Percentiles rank a stretch among this genome's conserved stretches.
phyloP scores from a whole-genome alignment of 1,284 basidiomycete genomes.

The Polyporus tsugae region DNA sequence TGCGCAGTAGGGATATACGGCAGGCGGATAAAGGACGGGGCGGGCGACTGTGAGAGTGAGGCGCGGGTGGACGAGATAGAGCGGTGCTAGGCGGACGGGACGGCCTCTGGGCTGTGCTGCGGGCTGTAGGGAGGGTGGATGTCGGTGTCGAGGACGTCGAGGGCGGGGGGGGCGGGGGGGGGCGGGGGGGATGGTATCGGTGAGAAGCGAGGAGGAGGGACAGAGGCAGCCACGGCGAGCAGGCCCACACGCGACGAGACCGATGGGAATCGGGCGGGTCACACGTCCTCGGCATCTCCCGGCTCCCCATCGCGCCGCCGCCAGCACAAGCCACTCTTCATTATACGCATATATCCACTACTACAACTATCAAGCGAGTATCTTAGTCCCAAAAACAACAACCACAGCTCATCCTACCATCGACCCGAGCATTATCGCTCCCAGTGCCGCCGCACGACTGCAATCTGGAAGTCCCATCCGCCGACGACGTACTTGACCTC shows the following conservation, averaged over 20 bases:
- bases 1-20: slow-evolving; percentile 29
- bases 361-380: neutral
- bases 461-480: slow-evolving; percentile 85
- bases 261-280: slow-evolving; percentile 31
- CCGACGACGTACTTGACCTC: slow-evolving; percentile 82
- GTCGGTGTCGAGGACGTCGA: slow-evolving; percentile 8
- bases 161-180: slow-evolving; percentile 15
- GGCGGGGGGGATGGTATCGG: slow-evolving; percentile 34
- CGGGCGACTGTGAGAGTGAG: slow-evolving; percentile 7
- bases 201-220: slow-evolving; percentile 31
- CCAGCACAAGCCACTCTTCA: neutral
- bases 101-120: slow-evolving; percentile 20
- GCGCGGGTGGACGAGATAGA: slow-evolving; percentile 23
- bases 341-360: slow-evolving; percentile 5
- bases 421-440: neutral
- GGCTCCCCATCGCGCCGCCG: neutral
- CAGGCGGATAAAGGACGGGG: slow-evolving; percentile 9
- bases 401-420: slow-evolving; percentile 39
- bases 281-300: slow-evolving; percentile 27
- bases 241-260: slow-evolving; percentile 45
- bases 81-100: slow-evolving; percentile 15
- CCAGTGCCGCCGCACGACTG: slow-evolving; percentile 76
- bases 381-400: neutral
- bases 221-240: slow-evolving; percentile 32
- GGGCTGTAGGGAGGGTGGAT: neutral